phyloP scores from a whole-genome alignment of 139 green algal species.

The Micractinium sp. region DNA sequence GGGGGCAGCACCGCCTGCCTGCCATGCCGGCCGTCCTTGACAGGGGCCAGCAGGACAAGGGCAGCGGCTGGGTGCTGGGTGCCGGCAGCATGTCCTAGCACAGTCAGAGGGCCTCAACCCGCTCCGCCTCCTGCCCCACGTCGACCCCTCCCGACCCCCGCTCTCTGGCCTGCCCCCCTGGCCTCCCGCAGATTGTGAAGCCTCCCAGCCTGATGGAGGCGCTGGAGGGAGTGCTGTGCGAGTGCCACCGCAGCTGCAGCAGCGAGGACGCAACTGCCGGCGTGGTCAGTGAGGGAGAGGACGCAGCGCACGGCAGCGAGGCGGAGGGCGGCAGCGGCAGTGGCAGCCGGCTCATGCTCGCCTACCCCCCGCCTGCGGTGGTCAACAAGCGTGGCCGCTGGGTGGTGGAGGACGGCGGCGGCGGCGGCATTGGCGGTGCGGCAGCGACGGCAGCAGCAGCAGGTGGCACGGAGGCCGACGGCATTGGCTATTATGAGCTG shows the following conservation, averaged over 20 bases:
- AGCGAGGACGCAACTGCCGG: background rate
- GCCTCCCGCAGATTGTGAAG: slow-evolving; percentile 25
- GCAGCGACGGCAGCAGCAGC: background rate
- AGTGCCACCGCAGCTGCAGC: slow-evolving; percentile 46
- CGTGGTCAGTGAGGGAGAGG: background rate
- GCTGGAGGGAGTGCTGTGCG: slow-evolving; percentile 54
- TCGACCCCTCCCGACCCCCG: background rate
- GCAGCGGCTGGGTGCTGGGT: no score
- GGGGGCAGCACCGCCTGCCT: background rate
- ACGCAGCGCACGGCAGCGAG: background rate
- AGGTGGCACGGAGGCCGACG: slow-evolving; percentile 27
- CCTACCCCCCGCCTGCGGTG: slow-evolving; percentile 47
- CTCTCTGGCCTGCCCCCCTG: background rate
- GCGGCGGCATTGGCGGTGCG: background rate
- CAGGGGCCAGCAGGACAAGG: background rate
- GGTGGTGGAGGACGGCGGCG: slow-evolving; percentile 27
- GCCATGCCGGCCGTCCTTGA: background rate
- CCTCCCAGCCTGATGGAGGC: slow-evolving; percentile 43
- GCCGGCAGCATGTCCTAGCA: no score
- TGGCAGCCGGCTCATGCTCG: slow-evolving; percentile 25
- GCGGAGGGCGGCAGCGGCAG: background rate
- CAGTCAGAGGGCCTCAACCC: background rate
- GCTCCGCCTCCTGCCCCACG: background rate
- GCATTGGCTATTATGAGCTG: slow-evolving; percentile 40
- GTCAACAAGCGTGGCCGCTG: slow-evolving; percentile 62